Evolutionary conservation across 1,139 yeast species (phyloP), one percentile per base, ranked within the genome.

Genomic region (Scheffersomyces cryptocercus): DNA sequence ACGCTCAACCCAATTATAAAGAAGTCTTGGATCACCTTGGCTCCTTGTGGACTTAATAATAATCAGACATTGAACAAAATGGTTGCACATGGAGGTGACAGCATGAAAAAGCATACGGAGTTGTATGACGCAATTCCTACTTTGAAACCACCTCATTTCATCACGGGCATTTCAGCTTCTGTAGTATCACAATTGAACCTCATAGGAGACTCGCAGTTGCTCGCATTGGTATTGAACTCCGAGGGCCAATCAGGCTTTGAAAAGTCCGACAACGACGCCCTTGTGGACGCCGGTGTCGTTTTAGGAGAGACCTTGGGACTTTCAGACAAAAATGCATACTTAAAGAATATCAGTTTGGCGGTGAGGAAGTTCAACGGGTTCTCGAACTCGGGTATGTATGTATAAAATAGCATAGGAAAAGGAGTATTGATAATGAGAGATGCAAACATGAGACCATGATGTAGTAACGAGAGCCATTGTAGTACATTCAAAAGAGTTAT

Each of bases 221-320:
- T 59, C 4, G 44, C 67, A 2, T 52, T 80, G 10, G 68, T 71
- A 0, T 60, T 79, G 46, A 72, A 78, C 49, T 72, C 83, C 11
- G 85, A 80, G 56, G 85, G 85, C 15, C 81, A 77, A 36, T 67
- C 77, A n/a, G 84, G 84, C 2, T 73, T 61, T 49, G 85, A 81
- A 48, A 77, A 70, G 47, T 51, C 54, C 3, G 72, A 67, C 44
- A 55, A 50, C 35, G 77, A 72, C 48, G 52, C 75, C 5, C 55
- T 71, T n/a, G 56, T 71, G 9, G 75, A 71, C 49, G 58, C 68
- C 1, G 61, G 66, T 11, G 54, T 51, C 41, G 54, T 65, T 2
- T 40, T 67, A 28, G 50, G 49, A 2, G 52, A 55, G 14, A 16
- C 63, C 7, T 44, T 63, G 20, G 32, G 39, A 6, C 24, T 12